Evolutionary conservation across 768 basidiomycete genomes (phyloP), one percentile per base, ranked within the genome.

Genomic region (Termitomyces bulborhizus): DNA sequence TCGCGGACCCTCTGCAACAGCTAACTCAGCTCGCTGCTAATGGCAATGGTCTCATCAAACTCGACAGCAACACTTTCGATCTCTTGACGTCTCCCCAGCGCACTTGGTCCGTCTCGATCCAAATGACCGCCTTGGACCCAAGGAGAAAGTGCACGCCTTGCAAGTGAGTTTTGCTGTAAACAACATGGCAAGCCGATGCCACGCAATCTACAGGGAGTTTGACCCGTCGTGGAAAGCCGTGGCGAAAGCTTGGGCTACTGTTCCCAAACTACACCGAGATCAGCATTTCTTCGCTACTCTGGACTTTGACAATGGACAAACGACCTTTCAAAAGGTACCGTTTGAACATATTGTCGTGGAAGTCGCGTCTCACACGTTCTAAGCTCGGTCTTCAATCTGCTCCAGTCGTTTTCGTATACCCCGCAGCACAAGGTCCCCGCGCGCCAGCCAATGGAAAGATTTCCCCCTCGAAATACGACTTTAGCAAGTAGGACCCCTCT

Each of bases 221-320:
- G 82, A 89, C 48, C 93, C 95, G 6, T 76, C 85, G 5, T 97
- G 85, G 80, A 78, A 77, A n/a, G 73, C 83, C 3, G 86, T 96
- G 12, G 88, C 90, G 36, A 84, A 84, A 63, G 84, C 91, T n/a
- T 98, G 94, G 94, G 67, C 79, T 3, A 76, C 75, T 13, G 78
- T 80, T 8, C 70, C 88, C 7, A 62, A 77, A 54, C 75, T 74
- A 21, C 71, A 88, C n/a, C 81, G 86, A 41, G 79, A 91, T 67
- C 74, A 76, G 53, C 95, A 98, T 69, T 95, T 98, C 81, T 99
- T 98, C 65, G 97, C 85, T 8, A 86, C 85, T 12, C 68, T 93
- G 31, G 97, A 99, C 70, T 98, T 97, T 66, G 83, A 90, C 64
- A 77, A 89, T 37, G 86, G 82, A 7, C 77, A 82, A 53, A 69